phyloP scores from a whole-genome alignment of 1,139 yeast species.

The Magnusiomyces paraingens region DNA sequence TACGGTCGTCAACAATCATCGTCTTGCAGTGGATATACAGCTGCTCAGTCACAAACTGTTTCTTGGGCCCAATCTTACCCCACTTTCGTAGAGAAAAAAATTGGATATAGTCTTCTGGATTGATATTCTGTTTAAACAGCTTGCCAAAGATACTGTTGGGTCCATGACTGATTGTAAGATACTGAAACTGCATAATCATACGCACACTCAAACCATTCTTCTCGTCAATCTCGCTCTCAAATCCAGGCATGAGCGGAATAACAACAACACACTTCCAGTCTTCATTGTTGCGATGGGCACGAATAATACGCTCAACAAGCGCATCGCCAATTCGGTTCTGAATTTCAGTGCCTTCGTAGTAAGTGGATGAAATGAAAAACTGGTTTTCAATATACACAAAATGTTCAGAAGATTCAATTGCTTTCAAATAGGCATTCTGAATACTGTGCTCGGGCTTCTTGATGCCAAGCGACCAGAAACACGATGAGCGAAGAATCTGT shows the following conservation, averaged over 20 bases:
- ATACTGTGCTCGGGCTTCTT: slow-evolving; percentile 82
- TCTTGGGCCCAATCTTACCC: slow-evolving; percentile 81
- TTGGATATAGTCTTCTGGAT: slow-evolving; percentile 83
- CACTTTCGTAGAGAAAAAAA: slow-evolving; percentile 90
- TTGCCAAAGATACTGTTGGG: slow-evolving; percentile 83
- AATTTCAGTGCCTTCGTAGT: slow-evolving; percentile 77
- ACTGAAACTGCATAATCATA: slow-evolving; percentile 95
- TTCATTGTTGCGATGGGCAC: slow-evolving; percentile 73
- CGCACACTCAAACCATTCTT: slow-evolving; percentile 93
- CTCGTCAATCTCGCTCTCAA: slow-evolving; percentile 87
- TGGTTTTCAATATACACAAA: slow-evolving; percentile 64
- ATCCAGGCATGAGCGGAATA: slow-evolving; percentile 97
- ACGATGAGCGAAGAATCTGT: slow-evolving; percentile 81
- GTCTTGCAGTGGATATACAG: slow-evolving; percentile 21
- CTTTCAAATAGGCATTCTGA: slow-evolving; percentile 83
- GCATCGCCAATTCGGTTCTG: slow-evolving; percentile 95
- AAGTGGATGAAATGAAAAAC: slow-evolving; percentile 84
- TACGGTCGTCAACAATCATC: slow-evolving; percentile 19
- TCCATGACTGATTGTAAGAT: slow-evolving; percentile 88
- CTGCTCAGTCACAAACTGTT: slow-evolving; percentile 40
- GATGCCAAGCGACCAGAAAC: slow-evolving; percentile 89
- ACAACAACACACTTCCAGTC: slow-evolving; percentile 86
- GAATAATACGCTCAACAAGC: slow-evolving; percentile 82
- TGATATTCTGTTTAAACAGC: slow-evolving; percentile 66
- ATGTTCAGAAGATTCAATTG: slow-evolving; percentile 88